Evolutionary conservation across 176 grass and related monocot genomes (phyloP).

Genomic region (Alloteropsis semialata): DNA sequence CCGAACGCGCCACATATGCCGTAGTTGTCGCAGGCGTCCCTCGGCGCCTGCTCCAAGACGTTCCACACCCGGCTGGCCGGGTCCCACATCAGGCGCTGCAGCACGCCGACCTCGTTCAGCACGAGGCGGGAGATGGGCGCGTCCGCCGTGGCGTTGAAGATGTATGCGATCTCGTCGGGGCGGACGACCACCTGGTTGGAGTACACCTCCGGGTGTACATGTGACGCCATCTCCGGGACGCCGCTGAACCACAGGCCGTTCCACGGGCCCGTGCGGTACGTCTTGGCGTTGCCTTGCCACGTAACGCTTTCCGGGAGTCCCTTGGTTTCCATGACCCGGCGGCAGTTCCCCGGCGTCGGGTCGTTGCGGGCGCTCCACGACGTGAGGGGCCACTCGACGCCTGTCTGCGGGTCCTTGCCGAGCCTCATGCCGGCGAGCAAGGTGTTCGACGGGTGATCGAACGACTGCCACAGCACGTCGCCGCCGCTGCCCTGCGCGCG

Average conservation of each 20-base stretch:
- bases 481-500: not conserved
- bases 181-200: not conserved
- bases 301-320: conserved; percentile 23
- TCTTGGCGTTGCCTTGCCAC: not conserved
- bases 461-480: conserved; percentile 42
- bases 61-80: not conserved
- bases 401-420: conserved; percentile 33
- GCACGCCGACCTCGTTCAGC: conserved; percentile 2
- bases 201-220: not conserved
- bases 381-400: conserved; percentile 30
- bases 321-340: not conserved
- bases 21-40: conserved; percentile 18
- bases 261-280: conserved; percentile 6
- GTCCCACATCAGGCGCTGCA: not conserved
- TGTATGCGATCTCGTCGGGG: conserved; percentile 13
- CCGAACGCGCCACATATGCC: conserved; percentile 26
- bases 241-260: conserved; percentile 31
- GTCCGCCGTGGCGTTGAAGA: conserved; percentile 8
- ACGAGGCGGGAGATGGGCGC: not conserved
- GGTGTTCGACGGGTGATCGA: conserved; percentile 56
- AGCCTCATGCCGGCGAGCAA: conserved; percentile 49
- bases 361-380: not conserved
- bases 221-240: conserved; percentile 25
- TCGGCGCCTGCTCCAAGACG: not conserved
- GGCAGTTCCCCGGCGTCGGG: conserved; percentile 25